These are phyloP conservation scores for Isoetes taiwanensis DNA, from an alignment of 75 land plant genomes.

Conservation along the genomic window DNA sequence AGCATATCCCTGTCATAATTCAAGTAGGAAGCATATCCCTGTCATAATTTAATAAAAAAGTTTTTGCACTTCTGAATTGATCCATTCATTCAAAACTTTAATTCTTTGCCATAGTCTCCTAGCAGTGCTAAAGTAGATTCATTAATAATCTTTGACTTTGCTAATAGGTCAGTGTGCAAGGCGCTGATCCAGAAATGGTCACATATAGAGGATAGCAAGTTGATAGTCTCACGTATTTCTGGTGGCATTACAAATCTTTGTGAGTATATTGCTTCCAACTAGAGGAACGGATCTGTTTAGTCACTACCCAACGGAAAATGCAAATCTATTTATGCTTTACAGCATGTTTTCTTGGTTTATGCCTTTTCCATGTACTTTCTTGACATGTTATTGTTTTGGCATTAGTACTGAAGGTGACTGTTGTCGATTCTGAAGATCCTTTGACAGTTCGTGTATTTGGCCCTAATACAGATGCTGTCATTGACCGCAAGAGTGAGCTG, in stretches of 20 bases:
- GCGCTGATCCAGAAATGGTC: conserved; percentile 22
- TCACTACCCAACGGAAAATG: too few species aligned
- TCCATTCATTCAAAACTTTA: too few species aligned
- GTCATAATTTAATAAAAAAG: too few species aligned
- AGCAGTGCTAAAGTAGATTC: too few species aligned
- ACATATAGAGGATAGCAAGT: conserved; percentile 1
- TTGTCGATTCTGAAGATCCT: conserved; percentile 18
- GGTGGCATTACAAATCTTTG: conserved; percentile 32
- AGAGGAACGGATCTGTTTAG: not conserved
- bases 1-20: too few species aligned
- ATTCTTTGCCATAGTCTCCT: too few species aligned
- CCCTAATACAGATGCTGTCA: conserved; percentile 85
- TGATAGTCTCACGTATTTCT: conserved; percentile 17
- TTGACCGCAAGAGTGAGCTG: conserved; percentile 81
- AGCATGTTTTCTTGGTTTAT: too few species aligned
- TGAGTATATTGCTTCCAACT: conserved; percentile 7
- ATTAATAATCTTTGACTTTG: too few species aligned
- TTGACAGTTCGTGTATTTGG: conserved; percentile 74
- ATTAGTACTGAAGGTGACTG: conserved; percentile 73
- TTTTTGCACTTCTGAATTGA: too few species aligned
- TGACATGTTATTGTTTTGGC: conserved; percentile 8
- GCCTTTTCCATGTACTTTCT: not conserved
- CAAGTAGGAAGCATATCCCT: too few species aligned
- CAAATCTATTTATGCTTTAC: too few species aligned
- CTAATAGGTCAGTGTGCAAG: too few species aligned